Conservation (phyloP, 345 rosid genomes). For the Populus nigra region DNA sequence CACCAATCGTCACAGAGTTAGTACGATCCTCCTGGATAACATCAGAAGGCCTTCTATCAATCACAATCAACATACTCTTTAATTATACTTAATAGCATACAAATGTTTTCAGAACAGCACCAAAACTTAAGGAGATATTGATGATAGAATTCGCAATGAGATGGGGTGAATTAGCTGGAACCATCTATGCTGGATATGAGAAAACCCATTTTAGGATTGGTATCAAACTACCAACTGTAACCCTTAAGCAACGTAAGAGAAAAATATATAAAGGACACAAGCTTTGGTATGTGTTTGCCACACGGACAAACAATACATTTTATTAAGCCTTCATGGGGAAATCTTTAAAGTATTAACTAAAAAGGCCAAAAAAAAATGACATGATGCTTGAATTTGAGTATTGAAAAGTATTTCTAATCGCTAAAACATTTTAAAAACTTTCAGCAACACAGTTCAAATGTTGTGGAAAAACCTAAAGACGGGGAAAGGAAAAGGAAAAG, state of each 20-base stretch:
- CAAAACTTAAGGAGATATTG: background rate
- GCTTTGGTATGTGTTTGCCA: background rate
- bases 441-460: background rate
- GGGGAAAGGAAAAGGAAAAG: background rate
- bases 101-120: background rate
- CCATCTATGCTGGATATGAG: background rate
- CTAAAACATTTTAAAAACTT: background rate
- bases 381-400: background rate
- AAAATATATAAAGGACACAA: background rate
- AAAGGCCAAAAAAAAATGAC: background rate
- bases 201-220: background rate
- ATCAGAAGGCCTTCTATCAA: conserved; percentile 4
- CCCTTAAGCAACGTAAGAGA: background rate
- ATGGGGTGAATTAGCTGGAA: background rate
- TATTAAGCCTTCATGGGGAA: background rate
- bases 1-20: conserved; percentile 73
- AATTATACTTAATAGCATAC: background rate
- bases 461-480: background rate
- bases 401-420: background rate
- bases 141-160: background rate
- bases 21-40: conserved; percentile 68
- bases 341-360: background rate
- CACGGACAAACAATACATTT: background rate
- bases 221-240: background rate
- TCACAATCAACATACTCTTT: background rate